These are phyloP conservation scores for Warburgia ugandensis DNA, from an alignment of 164 flowering plant species.

Conservation along the genomic window DNA sequence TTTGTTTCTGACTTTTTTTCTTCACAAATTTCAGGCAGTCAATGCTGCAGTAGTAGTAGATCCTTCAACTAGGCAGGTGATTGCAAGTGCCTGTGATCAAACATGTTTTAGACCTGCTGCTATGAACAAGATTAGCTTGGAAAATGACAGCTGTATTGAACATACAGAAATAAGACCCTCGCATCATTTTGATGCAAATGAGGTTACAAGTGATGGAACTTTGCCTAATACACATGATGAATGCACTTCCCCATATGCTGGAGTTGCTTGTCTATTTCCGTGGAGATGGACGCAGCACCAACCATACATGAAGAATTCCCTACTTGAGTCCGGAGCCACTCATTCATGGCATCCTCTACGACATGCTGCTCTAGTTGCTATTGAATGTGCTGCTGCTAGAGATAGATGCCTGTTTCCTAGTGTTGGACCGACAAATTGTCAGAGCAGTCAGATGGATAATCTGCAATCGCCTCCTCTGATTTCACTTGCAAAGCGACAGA, in stretches of 20 bases:
- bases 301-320: not conserved
- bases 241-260: slow-evolving; percentile 11
- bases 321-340: slow-evolving; percentile 7
- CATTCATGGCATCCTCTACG: slow-evolving; percentile 70
- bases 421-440: slow-evolving; percentile 16
- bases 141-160: slow-evolving; percentile 8
- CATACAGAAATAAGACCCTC: slow-evolving; percentile 11
- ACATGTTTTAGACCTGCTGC: slow-evolving; percentile 20
- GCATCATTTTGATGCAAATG: slow-evolving; percentile 15
- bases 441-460: slow-evolving; percentile 21
- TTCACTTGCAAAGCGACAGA: slow-evolving; percentile 57
- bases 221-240: slow-evolving; percentile 14
- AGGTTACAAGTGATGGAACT: slow-evolving; percentile 10
- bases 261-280: slow-evolving; percentile 68
- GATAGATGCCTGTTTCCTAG: slow-evolving; percentile 58
- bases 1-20: not conserved
- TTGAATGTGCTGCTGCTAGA: slow-evolving; percentile 81
- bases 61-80: slow-evolving; percentile 55
- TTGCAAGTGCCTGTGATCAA: slow-evolving; percentile 64
- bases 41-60: slow-evolving; percentile 92
- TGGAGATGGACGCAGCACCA: slow-evolving; percentile 50
- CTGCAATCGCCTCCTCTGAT: slow-evolving; percentile 12
- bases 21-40: slow-evolving; percentile 31
- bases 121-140: slow-evolving; percentile 6
- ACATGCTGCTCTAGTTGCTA: slow-evolving; percentile 85